Percentiles rank a stretch among this genome's conserved stretches.
phyloP scores from a whole-genome alignment of 2,329 filamentous ascomycete species.

The Aspergillus arachidicola region DNA sequence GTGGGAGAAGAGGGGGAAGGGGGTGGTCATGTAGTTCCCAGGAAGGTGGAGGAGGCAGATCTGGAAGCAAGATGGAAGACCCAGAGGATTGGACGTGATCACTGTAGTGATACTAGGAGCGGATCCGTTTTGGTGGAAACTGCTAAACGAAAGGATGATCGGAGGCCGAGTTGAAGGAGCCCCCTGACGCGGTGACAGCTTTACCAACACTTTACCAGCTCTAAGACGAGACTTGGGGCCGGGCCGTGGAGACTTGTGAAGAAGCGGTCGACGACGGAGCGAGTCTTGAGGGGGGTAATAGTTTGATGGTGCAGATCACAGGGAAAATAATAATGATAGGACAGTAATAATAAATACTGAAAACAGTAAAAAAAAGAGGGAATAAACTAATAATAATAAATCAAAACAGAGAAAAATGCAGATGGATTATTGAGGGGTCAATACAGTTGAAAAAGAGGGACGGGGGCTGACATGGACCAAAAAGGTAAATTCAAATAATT shows the following conservation, averaged over 20 bases:
- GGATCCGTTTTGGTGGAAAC: conserved; percentile 39
- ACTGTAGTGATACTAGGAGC: conserved; percentile 37
- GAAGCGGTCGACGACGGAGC: conserved; percentile 29
- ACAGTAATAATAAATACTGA: conserved; percentile 15
- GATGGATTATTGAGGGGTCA: conserved; percentile 25
- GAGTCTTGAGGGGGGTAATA: conserved; percentile 17
- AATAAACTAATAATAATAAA: conserved; percentile 7
- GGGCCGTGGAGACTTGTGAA: conserved; percentile 30
- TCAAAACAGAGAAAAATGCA: conserved; percentile 14
- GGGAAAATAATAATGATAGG: conserved; percentile 4
- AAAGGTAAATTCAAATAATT: conserved; percentile 4
- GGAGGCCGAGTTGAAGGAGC: conserved; percentile 29
- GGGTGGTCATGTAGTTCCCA: conserved; percentile 31
- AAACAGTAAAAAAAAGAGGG: conserved; percentile 16
- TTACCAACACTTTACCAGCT: conserved; percentile 25
- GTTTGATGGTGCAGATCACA: conserved; percentile 26
- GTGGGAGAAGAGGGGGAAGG: conserved; percentile 26
- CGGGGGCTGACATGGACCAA: conserved; percentile 19
- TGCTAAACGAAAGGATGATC: conserved; percentile 29
- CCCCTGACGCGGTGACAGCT: conserved; percentile 43
- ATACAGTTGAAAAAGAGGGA: conserved; percentile 13
- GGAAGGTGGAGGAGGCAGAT: conserved; percentile 30
- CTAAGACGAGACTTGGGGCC: conserved; percentile 23
- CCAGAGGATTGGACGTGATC: conserved; percentile 32
- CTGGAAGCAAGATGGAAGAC: conserved; percentile 33